Conservation (phyloP, 1,284 basidiomycete species). For the Malassezia caprae region DNA sequence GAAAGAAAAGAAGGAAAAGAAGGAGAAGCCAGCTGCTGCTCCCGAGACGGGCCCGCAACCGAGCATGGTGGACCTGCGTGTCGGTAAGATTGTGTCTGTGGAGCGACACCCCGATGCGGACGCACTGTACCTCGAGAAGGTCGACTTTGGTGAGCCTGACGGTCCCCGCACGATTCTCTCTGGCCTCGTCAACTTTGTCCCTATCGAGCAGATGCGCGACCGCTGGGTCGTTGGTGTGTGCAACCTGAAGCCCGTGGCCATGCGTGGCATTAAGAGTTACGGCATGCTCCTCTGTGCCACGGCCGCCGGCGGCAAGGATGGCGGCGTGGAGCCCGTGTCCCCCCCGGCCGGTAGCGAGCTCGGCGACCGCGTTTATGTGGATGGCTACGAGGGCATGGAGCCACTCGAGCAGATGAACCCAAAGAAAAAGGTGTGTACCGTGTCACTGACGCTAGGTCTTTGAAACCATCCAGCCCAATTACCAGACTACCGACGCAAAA, state of each 20-base stretch:
- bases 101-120: constrained; percentile 46
- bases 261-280: constrained; percentile 48
- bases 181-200: constrained; percentile 45
- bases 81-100: constrained; percentile 44
- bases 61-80: constrained; percentile 42
- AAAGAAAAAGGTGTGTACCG: constrained; percentile 41
- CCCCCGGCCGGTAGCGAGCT: constrained; percentile 38
- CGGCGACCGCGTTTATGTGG: constrained; percentile 43
- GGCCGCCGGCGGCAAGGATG: constrained; percentile 41
- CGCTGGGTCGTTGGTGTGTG: constrained; percentile 44
- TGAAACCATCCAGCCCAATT: constrained; percentile 46
- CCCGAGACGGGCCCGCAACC: constrained; percentile 32
- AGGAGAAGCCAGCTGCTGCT: constrained; percentile 21
- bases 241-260: constrained; percentile 46
- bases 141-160: constrained; percentile 47
- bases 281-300: constrained; percentile 47
- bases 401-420: constrained; percentile 45
- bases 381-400: constrained; percentile 42
- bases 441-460: constrained; percentile 31
- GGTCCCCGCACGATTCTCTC: constrained; percentile 44
- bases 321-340: constrained; percentile 41
- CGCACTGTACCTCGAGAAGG: constrained; percentile 43
- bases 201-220: constrained; percentile 46
- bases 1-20: constrained; percentile 39
- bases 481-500: constrained; percentile 32